A percentile compares a stretch with the other conserved stretches of the same genome.
Conservation (phyloP, 805 yeast species). For the Saccharomycopsis microspora region DNA sequence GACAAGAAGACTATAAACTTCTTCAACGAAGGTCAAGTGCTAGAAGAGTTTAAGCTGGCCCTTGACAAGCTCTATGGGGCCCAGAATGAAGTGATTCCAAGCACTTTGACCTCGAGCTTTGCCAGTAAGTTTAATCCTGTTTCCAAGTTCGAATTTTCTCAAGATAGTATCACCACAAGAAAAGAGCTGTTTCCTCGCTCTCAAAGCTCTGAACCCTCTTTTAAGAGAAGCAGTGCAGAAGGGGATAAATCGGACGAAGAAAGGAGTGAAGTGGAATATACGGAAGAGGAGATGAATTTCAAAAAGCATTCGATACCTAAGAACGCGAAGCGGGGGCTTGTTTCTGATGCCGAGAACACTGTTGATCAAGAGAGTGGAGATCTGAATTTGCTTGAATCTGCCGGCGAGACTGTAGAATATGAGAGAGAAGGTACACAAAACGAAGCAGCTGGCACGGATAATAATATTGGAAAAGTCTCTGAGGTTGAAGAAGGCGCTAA, state of each 20-base stretch:
- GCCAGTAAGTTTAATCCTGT: constrained; percentile 2
- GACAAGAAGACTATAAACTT: constrained; percentile 70
- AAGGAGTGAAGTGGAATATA: constrained; percentile 41
- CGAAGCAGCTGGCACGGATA: constrained; percentile 22
- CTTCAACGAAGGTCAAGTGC: constrained; percentile 39
- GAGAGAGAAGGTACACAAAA: constrained; percentile 24
- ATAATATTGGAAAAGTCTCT: constrained; percentile 22
- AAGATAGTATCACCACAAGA: background rate
- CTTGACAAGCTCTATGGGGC: constrained; percentile 4
- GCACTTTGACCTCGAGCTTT: constrained; percentile 6
- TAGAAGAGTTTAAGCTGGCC: constrained; percentile 2
- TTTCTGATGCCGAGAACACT: constrained; percentile 62
- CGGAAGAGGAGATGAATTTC: constrained; percentile 57
- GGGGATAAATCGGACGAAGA: constrained; percentile 1
- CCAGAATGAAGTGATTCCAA: constrained; percentile 26
- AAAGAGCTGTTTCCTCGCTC: background rate
- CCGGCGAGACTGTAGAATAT: constrained; percentile 16
- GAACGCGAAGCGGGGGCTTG: constrained; percentile 46
- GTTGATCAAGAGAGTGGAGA: constrained; percentile 22
- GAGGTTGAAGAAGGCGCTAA: constrained; percentile 23
- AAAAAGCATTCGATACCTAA: constrained; percentile 78
- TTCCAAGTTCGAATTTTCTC: background rate
- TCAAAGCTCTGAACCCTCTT: background rate
- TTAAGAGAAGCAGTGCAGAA: background rate
- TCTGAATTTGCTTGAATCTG: background rate